Percentiles rank a stretch among this genome's conserved stretches.
Evolutionary conservation across 2,329 filamentous ascomycete genomes (phyloP).

Genomic region (Aspergillus melleus): DNA sequence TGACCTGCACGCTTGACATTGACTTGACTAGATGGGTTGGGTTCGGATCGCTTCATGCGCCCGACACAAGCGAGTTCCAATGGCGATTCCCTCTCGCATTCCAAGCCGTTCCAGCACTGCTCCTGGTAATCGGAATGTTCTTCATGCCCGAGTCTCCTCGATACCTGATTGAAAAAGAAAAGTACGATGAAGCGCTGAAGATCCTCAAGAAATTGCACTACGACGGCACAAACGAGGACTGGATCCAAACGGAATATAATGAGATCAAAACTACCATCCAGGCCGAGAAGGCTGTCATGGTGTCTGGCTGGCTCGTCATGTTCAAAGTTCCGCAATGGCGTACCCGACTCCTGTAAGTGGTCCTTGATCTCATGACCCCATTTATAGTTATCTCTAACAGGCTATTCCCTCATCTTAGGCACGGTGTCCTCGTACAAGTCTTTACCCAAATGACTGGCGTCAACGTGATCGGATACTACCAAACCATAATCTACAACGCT

Average conservation of each 20-base stretch:
- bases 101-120: slow-evolving; percentile 42
- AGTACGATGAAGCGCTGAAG: slow-evolving; percentile 49
- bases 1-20: not conserved
- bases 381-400: not conserved
- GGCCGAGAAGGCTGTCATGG: slow-evolving; percentile 57
- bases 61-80: slow-evolving; percentile 32
- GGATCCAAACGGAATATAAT: slow-evolving; percentile 47
- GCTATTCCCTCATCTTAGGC: slow-evolving; percentile 25
- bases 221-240: slow-evolving; percentile 56
- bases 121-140: slow-evolving; percentile 35
- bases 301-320: slow-evolving; percentile 41
- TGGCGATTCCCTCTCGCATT: slow-evolving; percentile 38
- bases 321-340: slow-evolving; percentile 52
- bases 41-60: slow-evolving; percentile 46
- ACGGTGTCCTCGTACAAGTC: slow-evolving; percentile 63
- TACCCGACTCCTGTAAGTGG: slow-evolving; percentile 54
- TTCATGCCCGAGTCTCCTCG: slow-evolving; percentile 39
- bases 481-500: slow-evolving; percentile 41
- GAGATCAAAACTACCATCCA: slow-evolving; percentile 52
- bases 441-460: slow-evolving; percentile 59
- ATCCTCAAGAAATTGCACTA: slow-evolving; percentile 57
- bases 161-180: slow-evolving; percentile 43
- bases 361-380: not conserved
- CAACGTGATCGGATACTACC: slow-evolving; percentile 46
- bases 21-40: slow-evolving; percentile 43